These are phyloP conservation scores for Leucocoprinus sp. DNA, from an alignment of 768 basidiomycete genomes.

Conservation along the genomic window DNA sequence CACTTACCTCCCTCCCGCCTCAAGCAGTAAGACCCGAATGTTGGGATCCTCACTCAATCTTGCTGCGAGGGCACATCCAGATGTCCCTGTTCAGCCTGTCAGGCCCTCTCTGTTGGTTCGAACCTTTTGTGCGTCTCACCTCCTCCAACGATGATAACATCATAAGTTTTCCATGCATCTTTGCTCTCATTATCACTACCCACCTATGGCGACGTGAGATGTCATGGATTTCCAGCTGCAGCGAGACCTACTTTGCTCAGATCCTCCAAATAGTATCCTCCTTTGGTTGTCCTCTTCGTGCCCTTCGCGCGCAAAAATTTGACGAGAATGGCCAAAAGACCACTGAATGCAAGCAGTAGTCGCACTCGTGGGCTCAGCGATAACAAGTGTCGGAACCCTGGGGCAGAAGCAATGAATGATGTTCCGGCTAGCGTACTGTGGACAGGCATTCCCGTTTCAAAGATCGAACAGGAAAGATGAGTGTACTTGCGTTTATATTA, in stretches of 20 bases:
- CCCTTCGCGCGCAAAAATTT: background rate
- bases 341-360: conserved; percentile 7
- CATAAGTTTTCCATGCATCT: conserved; percentile 24
- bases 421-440: background rate
- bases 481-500: too few species aligned
- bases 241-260: background rate
- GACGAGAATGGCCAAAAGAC: conserved; percentile 4
- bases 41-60: conserved; percentile 47
- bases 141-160: conserved; percentile 47
- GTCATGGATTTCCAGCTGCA: background rate
- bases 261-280: conserved; percentile 1
- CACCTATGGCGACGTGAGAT: background rate
- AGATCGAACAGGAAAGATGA: too few species aligned
- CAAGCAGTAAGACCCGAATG: conserved; percentile 45
- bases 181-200: conserved; percentile 3
- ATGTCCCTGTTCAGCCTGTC: conserved; percentile 33
- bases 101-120: background rate
- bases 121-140: conserved; percentile 24
- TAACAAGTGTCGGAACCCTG: background rate
- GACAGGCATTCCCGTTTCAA: conserved; percentile 1
- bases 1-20: conserved; percentile 50
- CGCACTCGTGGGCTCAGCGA: conserved; percentile 5
- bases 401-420: background rate
- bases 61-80: conserved; percentile 52
- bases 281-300: background rate